phyloP scores from a whole-genome alignment of 2,329 filamentous ascomycete genomes.

The Dactylella cylindrospora region DNA sequence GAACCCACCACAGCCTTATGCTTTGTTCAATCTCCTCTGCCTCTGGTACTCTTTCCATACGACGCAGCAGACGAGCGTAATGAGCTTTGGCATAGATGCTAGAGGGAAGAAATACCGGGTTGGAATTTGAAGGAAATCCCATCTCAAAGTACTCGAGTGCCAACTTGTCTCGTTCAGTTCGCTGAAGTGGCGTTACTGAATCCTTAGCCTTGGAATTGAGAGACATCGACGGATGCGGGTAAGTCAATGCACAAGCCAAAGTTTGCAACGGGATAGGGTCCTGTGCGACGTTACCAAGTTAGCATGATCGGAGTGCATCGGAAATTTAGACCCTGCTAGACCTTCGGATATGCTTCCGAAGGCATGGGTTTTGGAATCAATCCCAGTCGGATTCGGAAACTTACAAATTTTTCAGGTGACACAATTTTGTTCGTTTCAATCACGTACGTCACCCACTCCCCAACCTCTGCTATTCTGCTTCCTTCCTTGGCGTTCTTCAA shows the following conservation, averaged over 20 bases:
- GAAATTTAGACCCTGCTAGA: no score
- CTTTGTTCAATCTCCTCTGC: conserved; percentile 27
- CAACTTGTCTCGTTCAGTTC: conserved; percentile 32
- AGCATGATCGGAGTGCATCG: no score
- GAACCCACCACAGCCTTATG: conserved; percentile 29
- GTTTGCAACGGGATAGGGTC: conserved; percentile 40
- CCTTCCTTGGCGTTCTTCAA: conserved; percentile 41
- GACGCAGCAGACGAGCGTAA: conserved; percentile 26
- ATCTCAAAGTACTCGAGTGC: conserved; percentile 41
- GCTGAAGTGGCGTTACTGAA: conserved; percentile 29
- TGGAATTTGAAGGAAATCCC: conserved; percentile 26
- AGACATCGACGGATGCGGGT: conserved; percentile 34
- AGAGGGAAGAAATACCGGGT: conserved; percentile 25
- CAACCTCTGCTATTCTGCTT: conserved; percentile 35
- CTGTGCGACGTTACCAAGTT: conserved; percentile 23
- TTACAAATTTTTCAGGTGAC: conserved; percentile 42
- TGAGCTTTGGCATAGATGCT: conserved; percentile 38
- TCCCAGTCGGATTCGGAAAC: conserved; percentile 7
- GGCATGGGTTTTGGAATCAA: background rate
- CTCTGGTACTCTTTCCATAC: conserved; percentile 15
- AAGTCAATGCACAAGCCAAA: conserved; percentile 36
- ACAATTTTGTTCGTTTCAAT: conserved; percentile 43
- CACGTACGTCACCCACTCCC: conserved; percentile 33
- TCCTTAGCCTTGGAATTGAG: conserved; percentile 27
- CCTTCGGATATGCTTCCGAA: no score